Evolutionary conservation across 2,329 filamentous ascomycete species (phyloP), one percentile per base, ranked within the genome.

Genomic region (Curvularia hawaiiensis): DNA sequence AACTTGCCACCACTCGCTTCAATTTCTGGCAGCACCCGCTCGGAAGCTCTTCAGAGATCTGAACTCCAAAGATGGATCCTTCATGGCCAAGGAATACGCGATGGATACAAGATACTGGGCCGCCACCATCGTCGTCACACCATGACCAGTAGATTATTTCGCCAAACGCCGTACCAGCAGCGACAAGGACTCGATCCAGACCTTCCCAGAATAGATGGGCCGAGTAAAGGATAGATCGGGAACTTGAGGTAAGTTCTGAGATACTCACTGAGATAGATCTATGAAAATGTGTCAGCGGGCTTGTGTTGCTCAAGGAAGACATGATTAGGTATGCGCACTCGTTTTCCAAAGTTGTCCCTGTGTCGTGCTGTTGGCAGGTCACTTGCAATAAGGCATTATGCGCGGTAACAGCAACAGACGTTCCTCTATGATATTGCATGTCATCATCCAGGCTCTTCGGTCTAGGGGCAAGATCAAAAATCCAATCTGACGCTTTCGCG

Each of bases 131-230:
- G 2, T 64, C 61, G n/a, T 83, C 65, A 46, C 79, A 77, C 65
- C 86, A 92, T 63, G 88, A 90, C 95, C 95, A 98, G 16, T 96
- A 85, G 38, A 97, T 82, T 33, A 99, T 90, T 75, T 98, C 93
- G 3, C 95, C 95, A 76, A 98, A 98, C 1, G 94, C 92, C 0
- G 95, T 98, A 1, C 95, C 95, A 3, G 90, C 90, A 7, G 92
- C 91, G 50, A 97, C 85, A 20, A 97, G 82, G 45, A 96, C 80
- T 50, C 81, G 80, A 44, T 81, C 79, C 6, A 75, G 52, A 7
- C 83, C 82, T 8, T 87, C 76, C 83, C 89, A 91, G 39, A 82
- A 78, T 18, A 96, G 76, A 68, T 90, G 86, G 5, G 92, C 94
- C 16, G 92, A 91, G 75, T 96, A 99, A 8, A 99, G 82, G 53